Percentiles rank a stretch among this genome's conserved stretches.
These are phyloP conservation scores for Santalum album DNA, from an alignment of 164 flowering plant species.

Conservation along the genomic window DNA sequence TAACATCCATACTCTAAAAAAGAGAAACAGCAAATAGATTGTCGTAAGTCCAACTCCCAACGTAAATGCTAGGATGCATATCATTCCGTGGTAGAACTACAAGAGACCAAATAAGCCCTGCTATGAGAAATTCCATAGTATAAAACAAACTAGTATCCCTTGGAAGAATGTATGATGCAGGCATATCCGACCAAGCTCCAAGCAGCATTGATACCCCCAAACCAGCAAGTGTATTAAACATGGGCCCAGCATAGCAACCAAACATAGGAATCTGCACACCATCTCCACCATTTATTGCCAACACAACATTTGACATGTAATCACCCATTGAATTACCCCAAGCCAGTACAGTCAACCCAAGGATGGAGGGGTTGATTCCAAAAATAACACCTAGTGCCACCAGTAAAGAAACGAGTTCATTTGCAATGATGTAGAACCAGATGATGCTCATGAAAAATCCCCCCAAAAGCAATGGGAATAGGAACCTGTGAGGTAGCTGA, in stretches of 20 bases:
- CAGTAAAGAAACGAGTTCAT: conserved; percentile 80
- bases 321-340: conserved; percentile 99
- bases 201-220: conserved; percentile 75
- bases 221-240: conserved; percentile 87
- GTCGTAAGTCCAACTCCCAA: conserved; percentile 64
- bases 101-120: conserved; percentile 76
- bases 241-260: conserved; percentile 96
- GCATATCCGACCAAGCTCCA: conserved; percentile 61
- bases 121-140: conserved; percentile 64
- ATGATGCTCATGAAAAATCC: conserved; percentile 90
- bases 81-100: conserved; percentile 53
- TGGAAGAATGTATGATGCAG: conserved; percentile 50
- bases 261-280: conserved; percentile 87
- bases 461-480: conserved; percentile 77
- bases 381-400: conserved; percentile 61
- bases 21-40: conserved; percentile 59
- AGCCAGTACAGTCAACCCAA: conserved; percentile 83
- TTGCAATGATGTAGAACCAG: conserved; percentile 91
- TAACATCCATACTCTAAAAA: conserved; percentile 51
- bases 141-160: conserved; percentile 50
- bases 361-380: conserved; percentile 78
- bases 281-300: conserved; percentile 80
- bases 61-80: conserved; percentile 61
- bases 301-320: conserved; percentile 67
- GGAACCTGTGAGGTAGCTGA: conserved; percentile 54